Base-by-base conservation (phyloP, 2,329 filamentous ascomycete genomes). In the Pseudocercospora eumusae region DNA sequence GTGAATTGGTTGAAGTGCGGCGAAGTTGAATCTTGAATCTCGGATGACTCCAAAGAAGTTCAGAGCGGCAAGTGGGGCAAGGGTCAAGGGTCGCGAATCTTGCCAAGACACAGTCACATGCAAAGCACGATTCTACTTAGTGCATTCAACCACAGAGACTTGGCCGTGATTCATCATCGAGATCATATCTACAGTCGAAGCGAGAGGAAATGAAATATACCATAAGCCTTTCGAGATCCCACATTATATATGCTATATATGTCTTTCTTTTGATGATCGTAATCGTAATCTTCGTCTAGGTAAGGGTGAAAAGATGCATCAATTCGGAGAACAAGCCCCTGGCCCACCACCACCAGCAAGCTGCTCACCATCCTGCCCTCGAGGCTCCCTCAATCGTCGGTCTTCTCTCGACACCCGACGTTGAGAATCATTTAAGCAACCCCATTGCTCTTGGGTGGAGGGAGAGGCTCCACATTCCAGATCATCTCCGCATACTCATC, bases 401-500 rank as follows among this genome's bases (percentile, higher is more conserved):
- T 52, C 47, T 7, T 25, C 11, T 3, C 47, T 52, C 23, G 15
- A n/a, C 11, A 10, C 23, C 23, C 47, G 47, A 10, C 47, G 13
- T 18, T 9, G 47, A 13, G 23, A 11, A 8, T 50, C 23, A 13
- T 50, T 53, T 33, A 53, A 13, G 54, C n/a, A 27, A n/a, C 33
- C 9, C 57, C 60, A 42, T 65, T 59, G 25, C 52, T 31, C 31
- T 63, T 57, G 11, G 50, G 54, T n/a, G 64, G 64, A 23, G 60
- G 49, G 59, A 95, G 76, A 27, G 93, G 93, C 81, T 98, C 93
- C 42, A 96, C 82, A 74, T 98, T 98, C 95, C 95, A 99, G 76
- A 99, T 97, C 66, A 84, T 88, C 76, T 99, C 93, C 0, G 95
- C 95, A 79, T 99, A 99, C 82, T 97, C 93, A 72, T 93, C 91